Evolutionary conservation across 768 basidiomycete genomes (phyloP).

Genomic region (Suillus hirtellus): DNA sequence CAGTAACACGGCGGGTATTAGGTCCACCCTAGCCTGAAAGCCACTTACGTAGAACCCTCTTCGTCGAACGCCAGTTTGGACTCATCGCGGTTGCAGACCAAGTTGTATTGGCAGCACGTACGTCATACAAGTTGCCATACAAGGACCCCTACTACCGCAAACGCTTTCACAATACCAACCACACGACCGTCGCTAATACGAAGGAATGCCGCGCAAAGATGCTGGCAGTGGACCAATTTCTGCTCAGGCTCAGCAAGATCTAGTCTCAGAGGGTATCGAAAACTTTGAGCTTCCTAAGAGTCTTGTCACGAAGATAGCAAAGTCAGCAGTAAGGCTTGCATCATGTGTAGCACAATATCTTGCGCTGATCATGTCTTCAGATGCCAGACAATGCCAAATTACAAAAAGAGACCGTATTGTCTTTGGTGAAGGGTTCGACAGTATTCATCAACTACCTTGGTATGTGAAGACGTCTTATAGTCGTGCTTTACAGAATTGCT

Average conservation of each 20-base stretch:
- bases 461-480: conserved; percentile 32
- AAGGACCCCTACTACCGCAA: neutral
- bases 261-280: conserved; percentile 82
- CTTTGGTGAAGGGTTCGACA: conserved; percentile 85
- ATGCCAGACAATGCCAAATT: conserved; percentile 83
- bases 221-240: conserved; percentile 51
- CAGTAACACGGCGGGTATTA: neutral
- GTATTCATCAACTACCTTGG: conserved; percentile 96
- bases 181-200: neutral
- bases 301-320: conserved; percentile 81
- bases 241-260: conserved; percentile 78
- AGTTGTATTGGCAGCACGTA: neutral
- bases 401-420: conserved; percentile 86
- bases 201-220: conserved; percentile 72
- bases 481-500: conserved; percentile 5
- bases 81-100: neutral
- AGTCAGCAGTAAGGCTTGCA: conserved; percentile 61
- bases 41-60: neutral
- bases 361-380: conserved; percentile 39
- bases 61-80: neutral
- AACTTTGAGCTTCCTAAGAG: conserved; percentile 87
- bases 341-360: neutral
- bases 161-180: neutral
- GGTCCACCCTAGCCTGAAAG: neutral
- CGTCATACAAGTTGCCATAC: neutral